Evolutionary conservation across 495 filamentous ascomycete species (phyloP), one percentile per base, ranked within the genome.

Genomic region (Sordaria brevicollis): DNA sequence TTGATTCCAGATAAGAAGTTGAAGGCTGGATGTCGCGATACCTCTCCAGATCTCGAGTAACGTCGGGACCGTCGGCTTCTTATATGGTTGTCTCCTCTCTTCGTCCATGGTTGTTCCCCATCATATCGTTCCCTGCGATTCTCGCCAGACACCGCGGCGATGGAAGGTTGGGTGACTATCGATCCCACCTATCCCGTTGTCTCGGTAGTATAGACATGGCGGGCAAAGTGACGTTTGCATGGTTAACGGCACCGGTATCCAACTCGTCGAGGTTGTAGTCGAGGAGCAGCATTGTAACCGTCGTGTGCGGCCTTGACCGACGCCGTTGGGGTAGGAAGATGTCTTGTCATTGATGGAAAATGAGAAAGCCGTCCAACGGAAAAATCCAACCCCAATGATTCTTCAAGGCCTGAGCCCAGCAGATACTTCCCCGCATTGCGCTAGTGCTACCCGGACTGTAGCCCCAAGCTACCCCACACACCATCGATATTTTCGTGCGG

Each of bases 271-370:
- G 41, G 41, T 49, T 10, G 19, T 49, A 25, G 41, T 25, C 9
- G 19, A 49, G 19, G 11, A 25, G 25, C 3, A 49, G 1, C 5
- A 57, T 5, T 57, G 49, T 2, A 57, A 54, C 43, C 21, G 15
- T 54, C 43, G 43, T 29, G 21, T 54, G 9, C 5, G 17, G 21
- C 25, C 21, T n/a, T 54, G 21, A 54, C 21, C 11, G 21, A 11
- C 11, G 49, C n/a, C 21, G 21, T 31, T 31, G 49, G 49, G 11
- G 49, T 29, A 57, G 11, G 21, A 29, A 1, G 1, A 49, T 65
- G 36, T n/a, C n/a, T n/a, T n/a, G n/a, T n/a, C 29, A 72, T 72
- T 72, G 71, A 72, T 72, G 71, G 71, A 72, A 72, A 70, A 17
- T 62, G 62, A 10, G 37, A 67, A 68, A 54, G 69, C 65, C 69